These are phyloP conservation scores for Cardiospermum halicacabum DNA, from an alignment of 345 rosid genomes.

Conservation along the genomic window DNA sequence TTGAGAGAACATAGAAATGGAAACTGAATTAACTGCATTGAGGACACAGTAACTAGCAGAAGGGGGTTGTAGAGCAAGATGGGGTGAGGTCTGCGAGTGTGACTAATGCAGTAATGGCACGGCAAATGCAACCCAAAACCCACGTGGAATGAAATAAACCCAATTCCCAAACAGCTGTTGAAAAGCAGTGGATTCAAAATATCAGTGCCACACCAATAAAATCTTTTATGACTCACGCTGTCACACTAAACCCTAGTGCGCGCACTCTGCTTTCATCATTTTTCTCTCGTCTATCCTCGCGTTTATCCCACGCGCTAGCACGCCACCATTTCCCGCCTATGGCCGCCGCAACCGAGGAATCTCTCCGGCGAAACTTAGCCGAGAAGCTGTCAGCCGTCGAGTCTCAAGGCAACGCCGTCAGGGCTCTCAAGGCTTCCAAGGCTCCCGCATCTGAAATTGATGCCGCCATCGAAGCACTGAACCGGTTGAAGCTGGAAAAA, in stretches of 20 bases:
- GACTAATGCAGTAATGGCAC: too few species aligned
- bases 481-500: constrained; percentile 61
- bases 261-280: constrained; percentile 16
- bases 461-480: constrained; percentile 63
- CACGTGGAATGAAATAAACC: too few species aligned
- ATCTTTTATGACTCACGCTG: too few species aligned
- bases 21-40: too few species aligned
- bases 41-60: too few species aligned
- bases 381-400: constrained; percentile 67
- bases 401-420: constrained; percentile 66
- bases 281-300: constrained; percentile 1
- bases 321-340: constrained; percentile 22
- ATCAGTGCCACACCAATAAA: constrained; percentile 17
- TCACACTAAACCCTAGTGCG: constrained; percentile 34
- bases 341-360: constrained; percentile 54
- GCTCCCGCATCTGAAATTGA: constrained; percentile 60
- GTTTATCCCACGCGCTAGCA: constrained; percentile 12
- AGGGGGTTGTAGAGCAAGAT: too few species aligned
- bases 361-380: constrained; percentile 55
- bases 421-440: constrained; percentile 63
- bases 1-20: too few species aligned
- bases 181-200: constrained; percentile 9
- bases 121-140: too few species aligned
- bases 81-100: too few species aligned
- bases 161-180: constrained; percentile 3